These are phyloP conservation scores for Penstemon barbatus DNA, from an alignment of 257 asterid genomes.

Conservation along the genomic window DNA sequence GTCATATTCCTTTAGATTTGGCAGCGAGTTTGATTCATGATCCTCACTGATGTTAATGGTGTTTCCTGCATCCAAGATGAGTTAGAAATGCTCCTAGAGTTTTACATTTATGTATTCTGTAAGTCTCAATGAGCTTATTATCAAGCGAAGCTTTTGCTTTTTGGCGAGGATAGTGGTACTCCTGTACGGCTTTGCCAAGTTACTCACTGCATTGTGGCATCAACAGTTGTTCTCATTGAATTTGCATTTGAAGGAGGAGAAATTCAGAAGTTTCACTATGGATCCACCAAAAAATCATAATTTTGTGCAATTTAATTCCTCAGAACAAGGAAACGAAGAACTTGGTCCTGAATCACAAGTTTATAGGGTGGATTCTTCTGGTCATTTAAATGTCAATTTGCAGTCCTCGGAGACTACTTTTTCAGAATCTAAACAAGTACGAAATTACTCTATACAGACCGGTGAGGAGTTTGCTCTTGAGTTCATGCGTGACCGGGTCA, in stretches of 20 bases:
- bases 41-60: conserved; percentile 13
- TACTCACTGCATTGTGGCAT: conserved; percentile 36
- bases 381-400: conserved; percentile 40
- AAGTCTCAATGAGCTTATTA: conserved; percentile 35
- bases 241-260: conserved; percentile 26
- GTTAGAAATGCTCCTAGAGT: conserved; percentile 33
- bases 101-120: conserved; percentile 33
- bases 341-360: conserved; percentile 49
- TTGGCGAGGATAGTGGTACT: conserved; percentile 39
- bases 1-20: conserved; percentile 19
- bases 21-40: conserved; percentile 24
- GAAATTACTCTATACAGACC: conserved; percentile 10
- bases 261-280: conserved; percentile 36
- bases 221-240: conserved; percentile 32
- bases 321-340: conserved; percentile 46
- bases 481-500: too few species aligned
- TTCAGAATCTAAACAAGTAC: conserved; percentile 36
- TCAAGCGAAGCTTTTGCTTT: conserved; percentile 34
- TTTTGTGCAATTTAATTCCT: conserved; percentile 37
- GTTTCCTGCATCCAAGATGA: conserved; percentile 21
- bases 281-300: conserved; percentile 52
- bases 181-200: conserved; percentile 41
- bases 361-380: conserved; percentile 42
- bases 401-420: conserved; percentile 39
- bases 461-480: too few species aligned